Percentiles rank a stretch among this genome's conserved stretches.
Conservation (phyloP, 371 early-diverging fungal species). For the Mucor mucedo region DNA sequence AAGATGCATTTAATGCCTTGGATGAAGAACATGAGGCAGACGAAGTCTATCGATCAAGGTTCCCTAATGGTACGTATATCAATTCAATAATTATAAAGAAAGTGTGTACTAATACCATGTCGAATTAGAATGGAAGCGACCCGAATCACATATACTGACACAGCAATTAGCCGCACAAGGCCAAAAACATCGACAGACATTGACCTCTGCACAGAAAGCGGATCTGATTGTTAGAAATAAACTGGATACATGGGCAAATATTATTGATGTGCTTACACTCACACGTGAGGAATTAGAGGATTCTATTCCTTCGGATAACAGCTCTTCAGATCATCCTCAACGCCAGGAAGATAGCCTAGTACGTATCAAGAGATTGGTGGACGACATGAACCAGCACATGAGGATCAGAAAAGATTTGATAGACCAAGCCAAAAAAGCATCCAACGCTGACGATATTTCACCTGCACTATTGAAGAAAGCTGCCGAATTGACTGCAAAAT, state of each 20-base stretch:
- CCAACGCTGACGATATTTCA: slow-evolving; percentile 78
- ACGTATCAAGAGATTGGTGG: slow-evolving; percentile 27
- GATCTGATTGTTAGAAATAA: slow-evolving; percentile 68
- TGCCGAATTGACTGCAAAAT: slow-evolving; percentile 54
- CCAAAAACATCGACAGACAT: slow-evolving; percentile 63
- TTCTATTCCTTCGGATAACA: slow-evolving; percentile 28
- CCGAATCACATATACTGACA: slow-evolving; percentile 67
- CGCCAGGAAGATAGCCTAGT: slow-evolving; percentile 6
- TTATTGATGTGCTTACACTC: slow-evolving; percentile 45
- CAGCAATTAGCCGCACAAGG: slow-evolving; percentile 66
- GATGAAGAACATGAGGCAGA: slow-evolving; percentile 78
- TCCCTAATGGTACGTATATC: slow-evolving; percentile 37
- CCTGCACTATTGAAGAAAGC: slow-evolving; percentile 53
- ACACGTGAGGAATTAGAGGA: slow-evolving; percentile 45
- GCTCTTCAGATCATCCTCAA: neutral
- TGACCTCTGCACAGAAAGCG: slow-evolving; percentile 71
- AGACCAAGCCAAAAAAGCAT: slow-evolving; percentile 39
- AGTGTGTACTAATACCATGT: neutral
- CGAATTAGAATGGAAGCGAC: slow-evolving; percentile 59
- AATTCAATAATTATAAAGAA: too few species aligned
- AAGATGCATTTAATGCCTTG: slow-evolving; percentile 71
- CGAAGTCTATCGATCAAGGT: slow-evolving; percentile 57
- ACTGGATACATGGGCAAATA: slow-evolving; percentile 64
- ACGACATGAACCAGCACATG: slow-evolving; percentile 42
- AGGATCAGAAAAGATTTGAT: slow-evolving; percentile 32